Percentiles rank a stretch among this genome's conserved stretches.
phyloP scores from a whole-genome alignment of 805 yeast genomes.

The Kazachstania martiniae region DNA sequence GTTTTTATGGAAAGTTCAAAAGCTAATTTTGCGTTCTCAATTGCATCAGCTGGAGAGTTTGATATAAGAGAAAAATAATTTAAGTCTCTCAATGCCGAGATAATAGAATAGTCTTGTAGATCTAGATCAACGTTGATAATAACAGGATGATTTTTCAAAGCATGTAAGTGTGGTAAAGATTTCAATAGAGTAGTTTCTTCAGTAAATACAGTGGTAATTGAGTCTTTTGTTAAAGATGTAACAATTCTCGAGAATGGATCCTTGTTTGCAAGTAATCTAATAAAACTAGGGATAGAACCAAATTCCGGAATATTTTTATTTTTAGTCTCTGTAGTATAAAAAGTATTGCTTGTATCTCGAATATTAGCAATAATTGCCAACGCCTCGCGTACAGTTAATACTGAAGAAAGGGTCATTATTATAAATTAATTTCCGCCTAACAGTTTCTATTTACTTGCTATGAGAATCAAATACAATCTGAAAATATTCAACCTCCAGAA shows the following conservation, averaged over 20 bases:
- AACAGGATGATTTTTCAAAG: conserved; percentile 32
- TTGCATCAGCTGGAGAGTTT: conserved; percentile 43
- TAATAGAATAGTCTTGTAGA: conserved; percentile 54
- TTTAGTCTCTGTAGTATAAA: conserved; percentile 14
- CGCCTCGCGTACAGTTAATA: conserved; percentile 2
- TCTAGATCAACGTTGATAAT: conserved; percentile 53
- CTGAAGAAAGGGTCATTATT: conserved; percentile 3
- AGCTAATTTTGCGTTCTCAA: conserved; percentile 46
- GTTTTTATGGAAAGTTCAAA: conserved; percentile 42
- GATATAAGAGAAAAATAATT: conserved; percentile 58
- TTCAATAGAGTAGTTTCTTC: conserved; percentile 44
- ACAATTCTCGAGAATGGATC: conserved; percentile 24
- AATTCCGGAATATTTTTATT: neutral
- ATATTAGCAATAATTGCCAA: conserved; percentile 8
- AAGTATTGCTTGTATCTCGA: conserved; percentile 5
- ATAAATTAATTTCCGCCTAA: too few species aligned
- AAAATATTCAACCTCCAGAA: too few species aligned
- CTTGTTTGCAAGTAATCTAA: conserved; percentile 17
- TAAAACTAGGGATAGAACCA: too few species aligned
- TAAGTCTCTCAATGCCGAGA: conserved; percentile 65
- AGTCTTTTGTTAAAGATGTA: conserved; percentile 10
- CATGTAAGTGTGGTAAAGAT: conserved; percentile 46
- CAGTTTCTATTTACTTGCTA: too few species aligned
- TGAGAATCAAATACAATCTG: too few species aligned
- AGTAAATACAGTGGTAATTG: conserved; percentile 38